Evolutionary conservation across 148 eudicot genomes (phyloP), one percentile per base, ranked within the genome.

Genomic region (Spergularia marina): DNA sequence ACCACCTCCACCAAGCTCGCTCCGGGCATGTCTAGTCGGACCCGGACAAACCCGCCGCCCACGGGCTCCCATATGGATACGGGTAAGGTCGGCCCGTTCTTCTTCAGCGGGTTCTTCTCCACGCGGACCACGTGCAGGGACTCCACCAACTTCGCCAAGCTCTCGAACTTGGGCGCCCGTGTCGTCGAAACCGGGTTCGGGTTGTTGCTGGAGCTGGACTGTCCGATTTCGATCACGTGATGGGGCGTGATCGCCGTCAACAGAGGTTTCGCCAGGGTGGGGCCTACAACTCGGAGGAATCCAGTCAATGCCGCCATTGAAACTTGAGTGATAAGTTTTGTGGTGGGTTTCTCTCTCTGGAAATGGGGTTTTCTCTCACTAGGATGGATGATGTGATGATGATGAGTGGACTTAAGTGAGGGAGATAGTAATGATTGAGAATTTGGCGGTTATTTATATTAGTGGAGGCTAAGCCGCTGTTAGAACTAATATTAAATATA

Each of bases 261-360:
- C 4, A 25, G 9, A 7, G 65, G 65, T 60, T 34, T 14, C 1
- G 36, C 12, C 12, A 60, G 13, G 21, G 65, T 60, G 65, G 65
- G 65, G 12, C 65, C 65, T 21, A 60, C 65, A 5, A 60, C 12
- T 60, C 65, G 65, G 65, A 60, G 25, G 25, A 60, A 60, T 60
- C 36, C 7, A 23, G 1, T 60, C 36, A 60, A 7, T 60, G 65
- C 5, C 15, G 56, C 15, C 17, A 14, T 30, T 30, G 36, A 30
- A 30, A 30, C 36, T 30, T 30, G 36, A 30, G 36, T 30, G 4
- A 30, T 2, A 30, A 30, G 36, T 16, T 16, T 12, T 56, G 17
- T 53, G 17, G 17, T 56, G 23, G n/a, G 0, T 25, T 63, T 25
- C 14, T 34, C 17, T 63, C 61, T 4, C 61, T 57, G 7, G 21